Evolutionary conservation across 2,329 filamentous ascomycete species (phyloP).

Genomic region (Fusarium globosum): DNA sequence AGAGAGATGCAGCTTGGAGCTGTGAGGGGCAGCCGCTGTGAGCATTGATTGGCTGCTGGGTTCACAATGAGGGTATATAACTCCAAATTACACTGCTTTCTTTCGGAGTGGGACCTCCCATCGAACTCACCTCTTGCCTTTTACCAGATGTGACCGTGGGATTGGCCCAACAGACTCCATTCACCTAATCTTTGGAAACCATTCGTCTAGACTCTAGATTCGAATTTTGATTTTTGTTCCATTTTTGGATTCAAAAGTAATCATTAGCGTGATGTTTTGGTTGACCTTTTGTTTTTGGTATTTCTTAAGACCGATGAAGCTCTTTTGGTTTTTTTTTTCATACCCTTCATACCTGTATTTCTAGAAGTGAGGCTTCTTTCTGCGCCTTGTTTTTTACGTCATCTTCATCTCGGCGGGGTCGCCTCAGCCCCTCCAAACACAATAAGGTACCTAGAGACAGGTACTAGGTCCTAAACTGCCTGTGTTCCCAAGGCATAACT

Average conservation of each 20-base stretch:
- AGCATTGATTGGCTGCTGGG: neutral
- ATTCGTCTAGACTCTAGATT: constrained; percentile 54
- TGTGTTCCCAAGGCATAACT: constrained; percentile 10
- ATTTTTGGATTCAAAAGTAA: neutral
- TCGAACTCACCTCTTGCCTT: constrained; percentile 82
- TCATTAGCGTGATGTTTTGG: accelerated
- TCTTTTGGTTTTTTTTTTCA: neutral
- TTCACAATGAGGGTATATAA: constrained; percentile 27
- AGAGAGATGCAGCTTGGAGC: neutral
- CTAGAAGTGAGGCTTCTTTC: constrained; percentile 4
- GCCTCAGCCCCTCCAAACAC: constrained; percentile 36
- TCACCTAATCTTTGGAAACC: constrained; percentile 63
- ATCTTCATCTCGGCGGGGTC: constrained; percentile 27
- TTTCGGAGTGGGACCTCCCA: constrained; percentile 75
- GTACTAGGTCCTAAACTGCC: neutral
- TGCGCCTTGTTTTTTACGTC: constrained; percentile 33
- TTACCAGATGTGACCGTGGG: constrained; percentile 83
- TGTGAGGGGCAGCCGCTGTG: neutral
- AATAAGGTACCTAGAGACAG: neutral
- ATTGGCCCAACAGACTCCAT: constrained; percentile 63
- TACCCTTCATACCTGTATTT: neutral
- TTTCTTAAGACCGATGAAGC: neutral
- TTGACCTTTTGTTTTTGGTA: neutral
- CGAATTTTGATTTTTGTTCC: constrained; percentile 52
- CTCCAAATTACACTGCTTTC: neutral